A percentile compares a stretch with the other conserved stretches of the same genome.
Evolutionary conservation across 208 protist species (phyloP).

Genomic region (Vickermania ingenoplastis): DNA sequence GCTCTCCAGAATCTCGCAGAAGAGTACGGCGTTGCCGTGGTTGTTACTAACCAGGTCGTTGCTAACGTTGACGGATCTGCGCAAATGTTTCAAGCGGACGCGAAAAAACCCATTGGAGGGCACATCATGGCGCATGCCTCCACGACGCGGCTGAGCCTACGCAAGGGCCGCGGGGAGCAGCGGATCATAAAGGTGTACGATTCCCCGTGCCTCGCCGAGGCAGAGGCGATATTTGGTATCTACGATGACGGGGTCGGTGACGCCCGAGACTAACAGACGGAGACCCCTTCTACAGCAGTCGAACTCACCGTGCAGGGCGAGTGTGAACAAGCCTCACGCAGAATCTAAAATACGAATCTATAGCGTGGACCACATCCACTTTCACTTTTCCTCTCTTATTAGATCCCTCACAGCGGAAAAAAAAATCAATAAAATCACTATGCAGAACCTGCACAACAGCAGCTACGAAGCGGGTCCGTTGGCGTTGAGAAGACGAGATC

Average conservation of each 20-base stretch:
- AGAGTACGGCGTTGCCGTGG: conserved; percentile 98
- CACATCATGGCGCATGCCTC: conserved; percentile 99
- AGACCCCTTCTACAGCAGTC: too few relatives aligned
- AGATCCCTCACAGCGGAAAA: too few relatives aligned
- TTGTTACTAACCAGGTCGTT: conserved; percentile 99
- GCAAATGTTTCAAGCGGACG: conserved; percentile 94
- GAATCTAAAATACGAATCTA: background rate
- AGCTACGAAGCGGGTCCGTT: too few relatives aligned
- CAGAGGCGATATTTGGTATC: conserved; percentile 95
- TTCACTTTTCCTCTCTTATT: too few relatives aligned
- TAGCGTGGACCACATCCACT: too few relatives aligned
- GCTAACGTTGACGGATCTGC: conserved; percentile 95
- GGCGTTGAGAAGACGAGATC: too few relatives aligned
- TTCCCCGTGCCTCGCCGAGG: conserved; percentile 98
- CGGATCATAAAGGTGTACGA: conserved; percentile 99
- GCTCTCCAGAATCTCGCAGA: conserved; percentile 96
- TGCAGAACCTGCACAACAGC: too few relatives aligned
- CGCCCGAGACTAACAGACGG: conserved; percentile 83
- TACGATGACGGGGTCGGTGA: conserved; percentile 96
- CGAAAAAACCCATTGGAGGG: conserved; percentile 99
- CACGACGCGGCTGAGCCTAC: conserved; percentile 96
- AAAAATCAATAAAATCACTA: too few relatives aligned
- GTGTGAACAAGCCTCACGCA: background rate
- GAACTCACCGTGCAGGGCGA: background rate
- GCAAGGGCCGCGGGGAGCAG: conserved; percentile 98